These are phyloP conservation scores for Blastomyces silverae DNA, from an alignment of 2,329 filamentous ascomycete species.

Conservation along the genomic window DNA sequence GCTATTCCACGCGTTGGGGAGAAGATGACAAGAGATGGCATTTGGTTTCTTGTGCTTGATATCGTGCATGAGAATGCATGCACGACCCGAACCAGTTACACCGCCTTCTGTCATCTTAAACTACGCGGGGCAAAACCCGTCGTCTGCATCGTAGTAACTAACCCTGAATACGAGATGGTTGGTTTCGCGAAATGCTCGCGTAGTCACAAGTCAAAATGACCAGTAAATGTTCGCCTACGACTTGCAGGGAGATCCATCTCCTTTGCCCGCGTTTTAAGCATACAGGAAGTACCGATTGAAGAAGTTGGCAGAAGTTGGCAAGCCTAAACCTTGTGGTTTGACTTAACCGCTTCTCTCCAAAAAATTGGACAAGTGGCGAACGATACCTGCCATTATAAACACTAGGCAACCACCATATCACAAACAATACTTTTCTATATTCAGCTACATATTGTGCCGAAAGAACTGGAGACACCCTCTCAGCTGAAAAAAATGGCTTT, in stretches of 20 bases:
- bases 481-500: slow-evolving; percentile 14
- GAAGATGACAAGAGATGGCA: neutral
- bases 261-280: neutral
- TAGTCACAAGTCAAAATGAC: neutral
- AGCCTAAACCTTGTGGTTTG: neutral
- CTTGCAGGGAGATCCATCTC: neutral
- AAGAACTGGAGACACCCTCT: neutral
- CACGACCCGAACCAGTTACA: too few species aligned
- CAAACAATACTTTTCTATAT: neutral
- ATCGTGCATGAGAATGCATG: too few species aligned
- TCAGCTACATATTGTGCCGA: neutral
- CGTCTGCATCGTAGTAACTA: neutral
- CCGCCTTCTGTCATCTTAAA: too few species aligned
- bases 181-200: slow-evolving; percentile 2
- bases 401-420: neutral
- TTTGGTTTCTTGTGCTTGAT: too few species aligned
- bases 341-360: neutral
- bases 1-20: neutral
- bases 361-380: neutral
- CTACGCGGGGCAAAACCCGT: neutral
- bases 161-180: neutral
- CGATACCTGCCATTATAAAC: neutral
- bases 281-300: neutral
- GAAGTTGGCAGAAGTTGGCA: neutral
- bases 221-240: neutral